Evolutionary conservation across 441 rosid genomes (phyloP), one percentile per base, ranked within the genome.

Genomic region (Dalechampia spathulata): DNA sequence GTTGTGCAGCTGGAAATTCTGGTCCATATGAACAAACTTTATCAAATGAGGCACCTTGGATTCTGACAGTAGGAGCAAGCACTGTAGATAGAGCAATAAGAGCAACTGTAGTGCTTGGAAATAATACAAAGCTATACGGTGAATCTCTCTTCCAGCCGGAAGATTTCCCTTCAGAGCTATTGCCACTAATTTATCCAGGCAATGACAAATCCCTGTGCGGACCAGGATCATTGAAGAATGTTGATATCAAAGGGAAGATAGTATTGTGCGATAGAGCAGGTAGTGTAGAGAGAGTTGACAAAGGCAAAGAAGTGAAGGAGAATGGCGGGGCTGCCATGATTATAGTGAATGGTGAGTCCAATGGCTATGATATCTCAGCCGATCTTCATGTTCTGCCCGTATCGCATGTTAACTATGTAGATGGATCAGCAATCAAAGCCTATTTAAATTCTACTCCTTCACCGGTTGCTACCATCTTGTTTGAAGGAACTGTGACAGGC

Each of bases 31-130:
- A 48, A 0, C 28, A 34, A 0, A 1, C 75, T n/a, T 78, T 78
- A 20, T 50, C 72, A 1, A 87, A 90, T 57, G 58, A 75, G 16
- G 75, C 94, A 25, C 97, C 97, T 0, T 85, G 97, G 94, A 15
- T 83, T 45, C 53, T 87, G 25, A 83, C 85, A 0, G 75, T 90
- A 13, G 92, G 81, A 12, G 92, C 90, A 41, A 77, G 83, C 34
- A 73, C 83, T 11, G 55, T 72, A 8, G 85, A 87, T 22, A 65
- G 88, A 26, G 72, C 57, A 12, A 75, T 73, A 44, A 28, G 64
- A 13, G 65, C 55, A 22, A 68, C 49, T 16, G 69, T 71, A 3
- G 12, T 62, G 2, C 80, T 80, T 22, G 86, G 84, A 30, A 69
- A 71, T 54, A 72, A 75, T 7, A 28, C 45, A 38, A 60, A 30